Base-by-base conservation (phyloP, 2,329 filamentous ascomycete species). In the Blastomyces parvus region DNA sequence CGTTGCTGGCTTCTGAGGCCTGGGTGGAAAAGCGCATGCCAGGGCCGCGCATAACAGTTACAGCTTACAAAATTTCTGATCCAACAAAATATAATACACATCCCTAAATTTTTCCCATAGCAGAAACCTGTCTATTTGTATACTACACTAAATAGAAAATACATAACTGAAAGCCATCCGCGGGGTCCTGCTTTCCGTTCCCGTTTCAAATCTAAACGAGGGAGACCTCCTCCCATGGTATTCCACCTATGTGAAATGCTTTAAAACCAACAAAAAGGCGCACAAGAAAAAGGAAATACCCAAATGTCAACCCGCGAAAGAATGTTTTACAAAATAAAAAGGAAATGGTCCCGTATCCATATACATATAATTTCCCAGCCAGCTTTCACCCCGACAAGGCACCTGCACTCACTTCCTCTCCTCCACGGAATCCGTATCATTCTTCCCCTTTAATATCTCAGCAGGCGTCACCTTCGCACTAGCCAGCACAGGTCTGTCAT, bases 401-500 rank as follows among this genome's bases (percentile, higher is more conserved):
- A n/a, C 6, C 13, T n/a, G 27, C 7, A 27, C n/a, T 58, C 55
- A 58, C 27, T 58, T 58, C 22, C 55, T 40, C 36, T 58, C 55
- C 9, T 40, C 55, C 33, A n/a, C 19, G 25, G n/a, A 7, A 36
- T 19, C 38, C 14, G 14, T 17, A 19, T 33, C 11, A 38, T 59
- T 22, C 17, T 7, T 42, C 27, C 25, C 38, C 14, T 59, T 44
- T 48, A 48, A 44, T 48, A 59, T 59, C 38, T 48, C 57, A 13
- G 40, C 42, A 22, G 38, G 40, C 25, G 40, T 13, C 6, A 9
- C 22, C 33, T 38, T 59, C 38, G 42, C 25, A 22, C 57, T 19
- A 11, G 64, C 62, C 59, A 66, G 60, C 42, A 67, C 60, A 63
- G 72, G 65, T 38, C 73, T 70, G 62, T 74, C 70, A 66, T 74